phyloP scores from a whole-genome alignment of 139 green algal species.

The Coccomyxa sp. region DNA sequence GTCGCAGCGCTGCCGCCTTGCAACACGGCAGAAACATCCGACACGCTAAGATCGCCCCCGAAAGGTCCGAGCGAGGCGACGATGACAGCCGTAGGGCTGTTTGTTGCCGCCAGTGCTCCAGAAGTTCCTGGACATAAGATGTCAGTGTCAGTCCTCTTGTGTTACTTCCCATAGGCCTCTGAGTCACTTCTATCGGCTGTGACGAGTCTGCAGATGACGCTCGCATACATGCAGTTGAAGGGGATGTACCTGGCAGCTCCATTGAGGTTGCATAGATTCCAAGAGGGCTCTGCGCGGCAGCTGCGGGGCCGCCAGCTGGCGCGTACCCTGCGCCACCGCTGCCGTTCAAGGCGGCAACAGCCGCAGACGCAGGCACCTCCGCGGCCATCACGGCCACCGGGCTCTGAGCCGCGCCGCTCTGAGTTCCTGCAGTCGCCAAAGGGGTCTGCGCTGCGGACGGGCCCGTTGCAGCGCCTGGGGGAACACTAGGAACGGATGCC shows the following conservation, averaged over 20 bases:
- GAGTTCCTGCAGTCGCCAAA: background rate
- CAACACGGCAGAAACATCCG: background rate
- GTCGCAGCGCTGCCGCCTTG: background rate
- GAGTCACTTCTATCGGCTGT: background rate
- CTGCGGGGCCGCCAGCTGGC: background rate
- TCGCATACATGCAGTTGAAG: background rate
- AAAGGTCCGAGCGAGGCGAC: constrained; percentile 3
- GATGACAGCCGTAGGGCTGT: constrained; percentile 11
- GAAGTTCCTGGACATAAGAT: background rate
- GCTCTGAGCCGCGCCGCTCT: background rate
- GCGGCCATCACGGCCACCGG: background rate
- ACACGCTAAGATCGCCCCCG: background rate
- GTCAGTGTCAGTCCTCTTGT: background rate
- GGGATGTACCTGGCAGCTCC: background rate
- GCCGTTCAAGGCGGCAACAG: background rate
- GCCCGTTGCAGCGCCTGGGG: background rate
- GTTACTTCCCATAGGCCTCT: background rate
- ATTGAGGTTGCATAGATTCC: constrained; percentile 18
- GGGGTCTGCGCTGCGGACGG: background rate
- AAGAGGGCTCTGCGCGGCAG: background rate
- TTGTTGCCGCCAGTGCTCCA: background rate
- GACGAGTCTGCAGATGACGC: background rate
- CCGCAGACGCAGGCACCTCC: background rate
- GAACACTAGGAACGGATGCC: background rate
- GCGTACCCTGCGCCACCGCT: background rate